phyloP scores from a whole-genome alignment of 1,139 yeast genomes.

The Saccharomycopsis crataegensis region DNA sequence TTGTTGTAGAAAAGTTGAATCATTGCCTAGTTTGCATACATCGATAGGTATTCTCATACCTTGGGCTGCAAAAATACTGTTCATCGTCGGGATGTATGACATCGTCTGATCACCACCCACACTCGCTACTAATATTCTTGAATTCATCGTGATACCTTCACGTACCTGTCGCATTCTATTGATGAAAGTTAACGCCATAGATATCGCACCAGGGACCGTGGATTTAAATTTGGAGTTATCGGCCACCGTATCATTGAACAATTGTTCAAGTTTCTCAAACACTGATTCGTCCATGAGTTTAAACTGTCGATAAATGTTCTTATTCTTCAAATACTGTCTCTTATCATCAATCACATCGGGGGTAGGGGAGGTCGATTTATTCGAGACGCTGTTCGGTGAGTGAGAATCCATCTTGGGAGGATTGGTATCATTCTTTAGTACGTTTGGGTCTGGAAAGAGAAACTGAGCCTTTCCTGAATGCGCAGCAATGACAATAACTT shows the following conservation, averaged over 20 bases:
- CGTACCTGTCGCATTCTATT: conserved; percentile 56
- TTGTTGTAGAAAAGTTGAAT: conserved; percentile 85
- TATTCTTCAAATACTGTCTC: conserved; percentile 27
- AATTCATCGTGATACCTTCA: conserved; percentile 45
- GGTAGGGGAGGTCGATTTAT: conserved; percentile 28
- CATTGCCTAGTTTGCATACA: conserved; percentile 73
- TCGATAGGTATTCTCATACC: conserved; percentile 86
- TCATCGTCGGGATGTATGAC: conserved; percentile 91
- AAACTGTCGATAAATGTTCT: conserved; percentile 83
- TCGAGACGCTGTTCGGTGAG: neutral
- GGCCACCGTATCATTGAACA: conserved; percentile 32
- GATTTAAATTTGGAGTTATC: conserved; percentile 31
- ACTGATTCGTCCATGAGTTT: conserved; percentile 73
- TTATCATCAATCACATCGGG: conserved; percentile 22
- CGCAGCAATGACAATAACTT: conserved; percentile 76
- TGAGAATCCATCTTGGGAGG: conserved; percentile 5
- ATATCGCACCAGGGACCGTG: conserved; percentile 70
- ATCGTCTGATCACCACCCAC: conserved; percentile 72
- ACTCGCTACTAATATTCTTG: conserved; percentile 68
- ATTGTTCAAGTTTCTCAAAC: conserved; percentile 48
- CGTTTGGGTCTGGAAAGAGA: conserved; percentile 53
- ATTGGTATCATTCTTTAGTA: neutral
- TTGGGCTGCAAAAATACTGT: conserved; percentile 92
- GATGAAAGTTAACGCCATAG: conserved; percentile 72
- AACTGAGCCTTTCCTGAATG: conserved; percentile 65